phyloP scores from a whole-genome alignment of 78 protist genomes.

The Dictyostelium purpureum region DNA sequence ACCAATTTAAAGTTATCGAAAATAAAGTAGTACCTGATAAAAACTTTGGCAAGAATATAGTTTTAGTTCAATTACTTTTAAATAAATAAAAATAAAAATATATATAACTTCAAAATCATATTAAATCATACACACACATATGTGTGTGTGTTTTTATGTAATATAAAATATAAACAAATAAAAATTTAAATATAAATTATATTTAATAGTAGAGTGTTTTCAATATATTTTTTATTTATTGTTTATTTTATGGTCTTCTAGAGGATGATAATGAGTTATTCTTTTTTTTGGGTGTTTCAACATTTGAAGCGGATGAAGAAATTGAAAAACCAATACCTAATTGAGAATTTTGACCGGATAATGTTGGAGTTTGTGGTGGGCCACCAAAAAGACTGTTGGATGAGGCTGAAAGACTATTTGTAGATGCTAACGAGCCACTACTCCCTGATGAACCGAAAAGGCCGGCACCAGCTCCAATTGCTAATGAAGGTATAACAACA shows the following conservation, averaged over 20 bases:
- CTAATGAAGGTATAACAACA: neutral
- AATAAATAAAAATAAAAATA: neutral
- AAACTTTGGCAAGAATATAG: neutral
- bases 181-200: neutral
- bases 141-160: no score
- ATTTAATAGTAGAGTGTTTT: neutral
- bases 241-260: neutral
- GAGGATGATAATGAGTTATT: neutral
- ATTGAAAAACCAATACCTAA: constrained; percentile 54
- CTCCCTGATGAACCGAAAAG: neutral
- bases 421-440: neutral
- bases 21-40: neutral
- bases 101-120: no score
- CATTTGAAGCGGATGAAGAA: neutral
- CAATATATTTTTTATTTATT: neutral
- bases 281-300: constrained; percentile 3
- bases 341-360: constrained; percentile 9
- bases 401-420: neutral
- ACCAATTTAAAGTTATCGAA: constrained; percentile 7
- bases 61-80: neutral
- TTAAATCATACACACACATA: no score
- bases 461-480: neutral
- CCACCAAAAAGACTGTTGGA: neutral
- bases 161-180: neutral
- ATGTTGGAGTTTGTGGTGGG: constrained; percentile 57